Evolutionary conservation across 2,329 filamentous ascomycete species (phyloP).

Genomic region (Purpureocillium lavendulum): DNA sequence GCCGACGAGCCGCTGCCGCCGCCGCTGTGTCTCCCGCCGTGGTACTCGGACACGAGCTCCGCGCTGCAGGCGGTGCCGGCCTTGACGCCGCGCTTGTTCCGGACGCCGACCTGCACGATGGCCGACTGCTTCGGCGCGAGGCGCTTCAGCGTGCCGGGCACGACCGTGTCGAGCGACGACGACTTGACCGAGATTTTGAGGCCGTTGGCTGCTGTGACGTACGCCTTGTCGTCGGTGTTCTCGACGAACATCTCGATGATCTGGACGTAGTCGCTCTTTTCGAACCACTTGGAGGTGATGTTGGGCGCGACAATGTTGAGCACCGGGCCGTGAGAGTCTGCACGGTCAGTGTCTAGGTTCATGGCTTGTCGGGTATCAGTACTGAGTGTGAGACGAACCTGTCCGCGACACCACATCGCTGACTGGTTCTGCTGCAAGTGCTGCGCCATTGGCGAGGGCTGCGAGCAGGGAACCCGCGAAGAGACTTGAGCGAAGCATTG

Average conservation of each 20-base stretch:
- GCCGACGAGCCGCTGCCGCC: no score
- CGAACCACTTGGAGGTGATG: conserved; percentile 2
- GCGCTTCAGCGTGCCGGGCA: conserved; percentile 3
- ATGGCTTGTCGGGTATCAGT: no score
- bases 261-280: conserved; percentile 2
- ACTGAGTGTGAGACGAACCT: no score
- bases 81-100: conserved; percentile 2
- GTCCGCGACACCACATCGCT: no score
- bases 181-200: conserved; percentile 3
- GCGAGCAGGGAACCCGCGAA: neutral
- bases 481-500: neutral
- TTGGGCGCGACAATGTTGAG: neutral
- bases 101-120: conserved; percentile 4
- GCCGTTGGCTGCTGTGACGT: conserved; percentile 1
- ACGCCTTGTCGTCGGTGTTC: conserved; percentile 2
- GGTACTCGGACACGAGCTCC: conserved; percentile 1
- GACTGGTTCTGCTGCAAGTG: neutral
- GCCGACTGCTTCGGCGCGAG: conserved; percentile 3
- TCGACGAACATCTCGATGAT: conserved; percentile 4
- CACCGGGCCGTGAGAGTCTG: no score
- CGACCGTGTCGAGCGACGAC: conserved; percentile 1
- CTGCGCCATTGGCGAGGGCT: no score
- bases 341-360: no score
- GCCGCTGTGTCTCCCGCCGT: neutral
- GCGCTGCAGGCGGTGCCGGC: conserved; percentile 1